phyloP scores from a whole-genome alignment of 2,329 filamentous ascomycete genomes.

The Fusarium sp. region DNA sequence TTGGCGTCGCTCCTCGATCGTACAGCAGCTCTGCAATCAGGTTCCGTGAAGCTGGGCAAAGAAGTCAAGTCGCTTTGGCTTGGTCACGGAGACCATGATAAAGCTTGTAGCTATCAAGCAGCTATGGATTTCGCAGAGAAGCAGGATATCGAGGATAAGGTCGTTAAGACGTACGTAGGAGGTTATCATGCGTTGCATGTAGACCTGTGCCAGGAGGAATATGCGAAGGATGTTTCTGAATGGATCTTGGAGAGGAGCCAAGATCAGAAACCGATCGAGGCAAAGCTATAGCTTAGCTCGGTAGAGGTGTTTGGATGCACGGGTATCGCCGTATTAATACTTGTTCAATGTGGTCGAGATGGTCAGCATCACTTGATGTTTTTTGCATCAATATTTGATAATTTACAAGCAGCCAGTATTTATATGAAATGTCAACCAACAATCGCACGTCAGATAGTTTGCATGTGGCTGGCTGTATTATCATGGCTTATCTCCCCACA shows the following conservation, averaged over 20 bases:
- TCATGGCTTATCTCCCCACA: conserved; percentile 1
- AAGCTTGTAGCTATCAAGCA: conserved; percentile 72
- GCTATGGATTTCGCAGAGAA: conserved; percentile 72
- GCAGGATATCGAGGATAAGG: conserved; percentile 72
- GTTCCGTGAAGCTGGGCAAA: conserved; percentile 62
- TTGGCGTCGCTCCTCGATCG: conserved; percentile 82
- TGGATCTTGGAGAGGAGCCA: conserved; percentile 69
- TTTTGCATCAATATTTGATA: neutral
- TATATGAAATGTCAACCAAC: neutral
- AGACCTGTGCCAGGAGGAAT: conserved; percentile 65
- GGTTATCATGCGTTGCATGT: conserved; percentile 81
- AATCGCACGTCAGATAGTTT: neutral
- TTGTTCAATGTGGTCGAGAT: neutral
- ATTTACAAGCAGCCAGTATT: neutral
- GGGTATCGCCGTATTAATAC: neutral
- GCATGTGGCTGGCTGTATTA: conserved; percentile 10
- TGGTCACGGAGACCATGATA: conserved; percentile 81
- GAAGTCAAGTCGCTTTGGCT: conserved; percentile 75
- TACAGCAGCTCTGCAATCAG: conserved; percentile 68
- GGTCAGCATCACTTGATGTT: conserved; percentile 11
- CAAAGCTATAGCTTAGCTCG: conserved; percentile 52
- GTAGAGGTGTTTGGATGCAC: neutral
- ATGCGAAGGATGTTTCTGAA: conserved; percentile 68
- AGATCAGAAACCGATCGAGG: conserved; percentile 40
- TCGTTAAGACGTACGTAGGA: conserved; percentile 79